These are phyloP conservation scores for Arabidopsis hybrid DNA, from an alignment of 441 rosid species.

Conservation along the genomic window DNA sequence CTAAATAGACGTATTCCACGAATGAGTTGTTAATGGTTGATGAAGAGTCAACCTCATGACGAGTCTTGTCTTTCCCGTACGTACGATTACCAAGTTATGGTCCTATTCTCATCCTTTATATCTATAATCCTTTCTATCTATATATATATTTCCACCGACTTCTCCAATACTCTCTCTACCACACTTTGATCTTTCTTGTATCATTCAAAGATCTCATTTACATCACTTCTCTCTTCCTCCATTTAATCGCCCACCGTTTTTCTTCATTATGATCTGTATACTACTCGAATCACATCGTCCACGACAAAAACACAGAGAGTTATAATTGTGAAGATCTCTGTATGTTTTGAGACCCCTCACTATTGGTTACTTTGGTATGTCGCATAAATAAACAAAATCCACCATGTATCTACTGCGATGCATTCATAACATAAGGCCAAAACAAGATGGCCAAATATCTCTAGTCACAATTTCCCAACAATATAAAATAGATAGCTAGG, in stretches of 20 bases:
- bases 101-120: constrained; percentile 1
- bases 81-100: constrained; percentile 40
- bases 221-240: constrained; percentile 32
- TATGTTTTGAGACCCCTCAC: constrained; percentile 22
- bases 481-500: constrained; percentile 18
- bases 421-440: constrained; percentile 23
- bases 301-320: constrained; percentile 34
- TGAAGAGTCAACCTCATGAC: constrained; percentile 46
- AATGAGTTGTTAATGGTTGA: constrained; percentile 44
- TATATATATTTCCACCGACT: constrained; percentile 42
- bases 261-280: constrained; percentile 21
- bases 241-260: constrained; percentile 33
- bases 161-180: constrained; percentile 42
- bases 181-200: constrained; percentile 39
- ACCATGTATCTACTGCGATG: constrained; percentile 31
- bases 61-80: constrained; percentile 40
- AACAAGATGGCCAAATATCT: constrained; percentile 24
- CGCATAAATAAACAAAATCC: background rate
- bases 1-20: constrained; percentile 39
- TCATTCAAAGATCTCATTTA: constrained; percentile 45
- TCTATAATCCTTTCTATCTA: background rate
- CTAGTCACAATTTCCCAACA: background rate
- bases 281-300: constrained; percentile 29
- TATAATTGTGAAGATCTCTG: constrained; percentile 29
- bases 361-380: constrained; percentile 34